phyloP scores from a whole-genome alignment of 768 basidiomycete species.

The Leccinum variicolor region DNA sequence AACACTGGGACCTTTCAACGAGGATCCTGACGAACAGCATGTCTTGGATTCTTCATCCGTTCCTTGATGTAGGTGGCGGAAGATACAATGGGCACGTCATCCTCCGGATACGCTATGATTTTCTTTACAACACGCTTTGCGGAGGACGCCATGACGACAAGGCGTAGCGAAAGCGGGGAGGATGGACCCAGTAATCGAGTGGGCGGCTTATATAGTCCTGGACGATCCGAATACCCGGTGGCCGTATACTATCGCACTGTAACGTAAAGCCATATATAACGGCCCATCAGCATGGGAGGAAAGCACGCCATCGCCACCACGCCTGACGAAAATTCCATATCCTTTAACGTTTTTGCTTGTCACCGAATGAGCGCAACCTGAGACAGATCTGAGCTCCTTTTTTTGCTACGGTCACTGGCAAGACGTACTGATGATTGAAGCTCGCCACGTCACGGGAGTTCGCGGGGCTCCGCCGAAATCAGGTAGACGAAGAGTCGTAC shows the following conservation, averaged over 20 bases:
- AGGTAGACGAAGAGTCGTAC: background rate
- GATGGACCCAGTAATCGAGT: background rate
- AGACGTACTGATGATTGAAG: background rate
- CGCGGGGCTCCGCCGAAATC: background rate
- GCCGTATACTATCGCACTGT: background rate
- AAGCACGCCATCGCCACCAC: background rate
- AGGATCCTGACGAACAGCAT: background rate
- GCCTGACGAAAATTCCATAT: background rate
- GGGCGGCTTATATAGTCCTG: background rate
- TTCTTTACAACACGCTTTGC: background rate
- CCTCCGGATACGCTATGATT: background rate
- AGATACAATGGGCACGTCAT: background rate
- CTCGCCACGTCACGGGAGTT: background rate
- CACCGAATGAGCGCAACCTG: background rate
- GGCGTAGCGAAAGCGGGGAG: background rate
- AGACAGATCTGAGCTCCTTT: background rate
- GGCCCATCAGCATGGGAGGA: background rate
- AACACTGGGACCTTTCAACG: background rate
- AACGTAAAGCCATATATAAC: background rate
- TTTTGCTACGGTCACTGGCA: background rate
- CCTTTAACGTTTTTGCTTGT: background rate
- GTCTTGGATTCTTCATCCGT: background rate
- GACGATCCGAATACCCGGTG: background rate
- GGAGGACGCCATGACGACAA: background rate
- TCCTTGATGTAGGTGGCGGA: background rate